phyloP scores from a whole-genome alignment of 2,329 filamentous ascomycete genomes.

The Fusarium circinatum region DNA sequence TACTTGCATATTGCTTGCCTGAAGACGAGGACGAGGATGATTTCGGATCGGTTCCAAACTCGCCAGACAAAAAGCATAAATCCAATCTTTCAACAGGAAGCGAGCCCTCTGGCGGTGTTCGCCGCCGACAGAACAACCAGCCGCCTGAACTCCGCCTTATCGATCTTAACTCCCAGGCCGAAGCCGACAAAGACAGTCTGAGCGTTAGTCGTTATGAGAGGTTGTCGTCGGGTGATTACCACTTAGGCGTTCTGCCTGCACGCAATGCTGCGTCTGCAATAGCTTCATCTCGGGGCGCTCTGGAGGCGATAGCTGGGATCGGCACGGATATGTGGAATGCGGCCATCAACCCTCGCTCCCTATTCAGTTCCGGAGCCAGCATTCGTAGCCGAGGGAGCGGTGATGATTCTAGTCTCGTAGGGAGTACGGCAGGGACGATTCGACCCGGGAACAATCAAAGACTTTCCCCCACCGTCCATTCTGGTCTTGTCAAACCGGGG shows the following conservation, averaged over 20 bases:
- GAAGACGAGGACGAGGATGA: conserved; percentile 66
- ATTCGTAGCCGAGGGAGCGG: conserved; percentile 71
- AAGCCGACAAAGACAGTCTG: conserved; percentile 87
- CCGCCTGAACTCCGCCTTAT: conserved; percentile 92
- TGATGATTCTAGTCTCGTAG: conserved; percentile 66
- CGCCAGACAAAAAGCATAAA: conserved; percentile 52
- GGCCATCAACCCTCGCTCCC: conserved; percentile 84
- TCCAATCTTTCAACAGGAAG: conserved; percentile 58
- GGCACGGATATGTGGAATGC: conserved; percentile 88
- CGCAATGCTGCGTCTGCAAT: conserved; percentile 71
- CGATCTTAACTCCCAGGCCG: conserved; percentile 85
- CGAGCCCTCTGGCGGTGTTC: conserved; percentile 72
- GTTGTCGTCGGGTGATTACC: conserved; percentile 89
- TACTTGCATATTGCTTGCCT: conserved; percentile 88
- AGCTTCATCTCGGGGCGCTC: conserved; percentile 73
- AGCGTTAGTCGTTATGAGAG: conserved; percentile 88
- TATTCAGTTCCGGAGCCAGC: conserved; percentile 89
- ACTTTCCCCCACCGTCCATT: conserved; percentile 56
- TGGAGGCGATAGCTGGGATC: conserved; percentile 79
- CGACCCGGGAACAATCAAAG: conserved; percentile 43
- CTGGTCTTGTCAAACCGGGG: conserved; percentile 65
- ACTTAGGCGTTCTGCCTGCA: conserved; percentile 84
- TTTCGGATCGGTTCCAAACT: conserved; percentile 14
- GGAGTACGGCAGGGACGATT: conserved; percentile 48
- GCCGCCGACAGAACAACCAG: conserved; percentile 79